Percentiles rank a stretch among this genome's conserved stretches.
Conservation (phyloP, 1,284 basidiomycete species). For the Ceratobasidium theobromae region DNA sequence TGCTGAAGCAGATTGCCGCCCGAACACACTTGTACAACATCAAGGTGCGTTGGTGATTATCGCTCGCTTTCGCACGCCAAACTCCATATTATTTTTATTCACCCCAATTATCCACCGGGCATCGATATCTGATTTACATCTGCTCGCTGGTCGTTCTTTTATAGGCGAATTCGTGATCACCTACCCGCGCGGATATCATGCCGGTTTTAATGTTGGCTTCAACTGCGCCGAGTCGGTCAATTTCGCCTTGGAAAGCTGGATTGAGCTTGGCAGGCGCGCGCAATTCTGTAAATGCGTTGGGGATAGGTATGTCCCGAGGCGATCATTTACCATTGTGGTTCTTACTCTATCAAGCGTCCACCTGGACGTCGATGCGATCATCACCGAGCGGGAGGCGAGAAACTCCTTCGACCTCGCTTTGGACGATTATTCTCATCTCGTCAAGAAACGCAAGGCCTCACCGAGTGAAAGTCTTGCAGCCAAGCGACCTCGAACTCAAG, state of each 20-base stretch:
- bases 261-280: constrained; percentile 82
- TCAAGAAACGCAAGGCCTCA: constrained; percentile 31
- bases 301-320: constrained; percentile 61
- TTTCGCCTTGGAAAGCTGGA: constrained; percentile 94
- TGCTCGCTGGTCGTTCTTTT: neutral
- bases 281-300: constrained; percentile 80
- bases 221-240: constrained; percentile 99
- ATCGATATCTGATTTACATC: neutral
- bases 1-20: constrained; percentile 76
- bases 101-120: neutral
- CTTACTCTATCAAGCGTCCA: constrained; percentile 61
- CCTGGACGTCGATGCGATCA: constrained; percentile 84
- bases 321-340: neutral
- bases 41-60: constrained; percentile 41
- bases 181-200: constrained; percentile 91
- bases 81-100: neutral
- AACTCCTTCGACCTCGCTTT: neutral
- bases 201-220: constrained; percentile 95
- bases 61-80: neutral
- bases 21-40: constrained; percentile 88
- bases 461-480: neutral
- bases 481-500: neutral
- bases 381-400: constrained; percentile 58
- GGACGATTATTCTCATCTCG: neutral
- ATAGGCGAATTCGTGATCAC: constrained; percentile 95